phyloP scores from a whole-genome alignment of 2,329 filamentous ascomycete species.

The Furcasterigmium sp. region DNA sequence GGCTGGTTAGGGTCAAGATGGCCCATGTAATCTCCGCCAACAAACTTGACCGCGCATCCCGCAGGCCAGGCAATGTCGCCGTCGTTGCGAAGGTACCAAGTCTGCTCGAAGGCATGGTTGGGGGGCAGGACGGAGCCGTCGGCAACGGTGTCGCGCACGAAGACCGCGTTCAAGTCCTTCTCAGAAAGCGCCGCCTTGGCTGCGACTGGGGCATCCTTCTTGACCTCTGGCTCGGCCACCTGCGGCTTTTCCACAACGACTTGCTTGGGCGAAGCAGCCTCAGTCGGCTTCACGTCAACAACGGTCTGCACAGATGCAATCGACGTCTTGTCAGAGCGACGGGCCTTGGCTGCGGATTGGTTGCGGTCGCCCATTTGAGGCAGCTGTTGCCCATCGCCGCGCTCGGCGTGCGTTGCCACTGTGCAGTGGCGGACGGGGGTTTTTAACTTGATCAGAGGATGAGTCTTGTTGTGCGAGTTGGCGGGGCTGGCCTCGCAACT shows the following conservation, averaged over 20 bases:
- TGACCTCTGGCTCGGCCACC: slow-evolving; percentile 7
- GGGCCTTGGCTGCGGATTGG: slow-evolving; percentile 32
- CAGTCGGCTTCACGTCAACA: slow-evolving; percentile 63
- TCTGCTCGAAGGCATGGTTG: slow-evolving; percentile 76
- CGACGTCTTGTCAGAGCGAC: slow-evolving; percentile 43
- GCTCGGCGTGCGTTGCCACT: slow-evolving; percentile 79
- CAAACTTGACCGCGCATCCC: slow-evolving; percentile 85
- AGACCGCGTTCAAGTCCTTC: slow-evolving; percentile 48
- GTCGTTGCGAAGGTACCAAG: slow-evolving; percentile 85
- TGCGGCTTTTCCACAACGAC: slow-evolving; percentile 12
- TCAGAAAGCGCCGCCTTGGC: slow-evolving; percentile 14
- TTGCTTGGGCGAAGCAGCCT: slow-evolving; percentile 21
- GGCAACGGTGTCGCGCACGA: slow-evolving; percentile 69
- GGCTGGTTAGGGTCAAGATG: slow-evolving; percentile 77
- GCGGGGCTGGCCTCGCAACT: slow-evolving; percentile 84
- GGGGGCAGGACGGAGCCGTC: slow-evolving; percentile 72
- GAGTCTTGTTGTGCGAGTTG: slow-evolving; percentile 88
- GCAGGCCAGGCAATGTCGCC: slow-evolving; percentile 77
- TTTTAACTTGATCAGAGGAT: slow-evolving; percentile 95
- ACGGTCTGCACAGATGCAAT: slow-evolving; percentile 62
- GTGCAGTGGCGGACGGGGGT: slow-evolving; percentile 83
- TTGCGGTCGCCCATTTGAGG: slow-evolving; percentile 65
- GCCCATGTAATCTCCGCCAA: slow-evolving; percentile 95
- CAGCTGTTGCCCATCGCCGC: slow-evolving; percentile 59
- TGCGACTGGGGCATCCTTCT: slow-evolving; percentile 18